phyloP scores from a whole-genome alignment of 2,329 filamentous ascomycete species.

The Verticillium nonalfalfae region DNA sequence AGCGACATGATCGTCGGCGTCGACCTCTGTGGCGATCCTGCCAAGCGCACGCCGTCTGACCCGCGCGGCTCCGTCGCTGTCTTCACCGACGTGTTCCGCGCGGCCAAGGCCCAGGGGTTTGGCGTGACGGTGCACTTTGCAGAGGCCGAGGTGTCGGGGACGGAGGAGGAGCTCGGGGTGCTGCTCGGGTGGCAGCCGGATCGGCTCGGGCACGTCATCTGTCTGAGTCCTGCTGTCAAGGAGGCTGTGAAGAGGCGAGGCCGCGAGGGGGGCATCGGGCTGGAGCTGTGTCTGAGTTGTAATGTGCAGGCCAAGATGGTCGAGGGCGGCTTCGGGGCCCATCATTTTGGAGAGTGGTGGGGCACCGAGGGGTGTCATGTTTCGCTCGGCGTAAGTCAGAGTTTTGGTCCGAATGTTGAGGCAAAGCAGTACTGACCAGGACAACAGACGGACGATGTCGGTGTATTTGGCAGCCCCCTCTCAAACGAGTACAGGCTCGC shows the following conservation, averaged over 20 bases:
- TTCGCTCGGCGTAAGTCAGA: conserved; percentile 58
- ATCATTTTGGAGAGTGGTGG: conserved; percentile 75
- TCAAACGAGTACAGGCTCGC: conserved; percentile 74
- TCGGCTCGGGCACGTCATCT: conserved; percentile 72
- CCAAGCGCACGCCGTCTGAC: conserved; percentile 41
- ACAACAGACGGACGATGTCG: conserved; percentile 72
- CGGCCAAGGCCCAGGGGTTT: conserved; percentile 49
- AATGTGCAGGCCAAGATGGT: conserved; percentile 75
- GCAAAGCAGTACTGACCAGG: not conserved
- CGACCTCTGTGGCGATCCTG: conserved; percentile 74
- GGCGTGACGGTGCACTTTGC: conserved; percentile 73
- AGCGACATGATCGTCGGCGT: conserved; percentile 56
- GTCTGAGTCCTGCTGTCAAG: conserved; percentile 58
- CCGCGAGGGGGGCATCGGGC: conserved; percentile 47
- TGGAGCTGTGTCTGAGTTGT: conserved; percentile 75
- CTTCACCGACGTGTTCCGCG: conserved; percentile 52
- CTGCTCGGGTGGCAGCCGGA: conserved; percentile 62
- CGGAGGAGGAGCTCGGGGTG: conserved; percentile 52
- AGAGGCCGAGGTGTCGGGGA: conserved; percentile 54
- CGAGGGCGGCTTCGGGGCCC: conserved; percentile 55
- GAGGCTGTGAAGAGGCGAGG: not conserved
- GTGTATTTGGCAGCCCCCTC: conserved; percentile 69
- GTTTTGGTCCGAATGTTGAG: not conserved
- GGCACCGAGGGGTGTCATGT: conserved; percentile 51
- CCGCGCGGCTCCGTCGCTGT: conserved; percentile 51